Evolutionary conservation across 2,329 filamentous ascomycete species (phyloP), one percentile per base, ranked within the genome.

Genomic region (Stachybotrys chartarum): DNA sequence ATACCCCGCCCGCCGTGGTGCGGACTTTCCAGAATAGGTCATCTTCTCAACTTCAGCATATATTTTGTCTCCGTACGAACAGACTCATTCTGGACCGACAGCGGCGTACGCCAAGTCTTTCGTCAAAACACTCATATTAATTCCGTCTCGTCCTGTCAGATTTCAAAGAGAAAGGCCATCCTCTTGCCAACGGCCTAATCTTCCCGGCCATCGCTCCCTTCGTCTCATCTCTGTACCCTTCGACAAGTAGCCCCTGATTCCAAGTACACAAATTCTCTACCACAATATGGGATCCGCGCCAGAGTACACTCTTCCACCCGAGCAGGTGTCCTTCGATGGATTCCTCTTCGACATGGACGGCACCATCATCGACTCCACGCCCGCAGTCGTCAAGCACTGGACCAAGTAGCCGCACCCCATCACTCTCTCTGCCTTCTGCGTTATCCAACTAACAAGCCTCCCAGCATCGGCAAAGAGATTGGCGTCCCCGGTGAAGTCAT

Each of bases 401-500:
- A 75, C 86, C 55, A 77, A 77, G 85, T 87, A 70, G 78, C 42
- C 52, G 12, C 35, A 24, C 17, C 24, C 7, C 8, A 8, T n/a
- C 24, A 7, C 11, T 12, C 17, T 10, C 39, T 32, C 42, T 51
- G 54, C 46, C 44, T 14, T 35, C 49, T 51, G 51, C 58, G 55
- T 17, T 31, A 14, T 11, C n/a, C 35, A 42, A 42, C 35, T 42
- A 42, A 42, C 14, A 14, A 42, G 35, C 14, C 5, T 10, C 16
- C 31, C 64, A 90, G 87, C n/a, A 81, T 92, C 60, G 92, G 88
- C 52, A 79, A 82, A 10, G 90, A 96, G 68, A 87, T 97, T 64
- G 90, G 90, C 30, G 86, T 97, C 24, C 84, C 90, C 61, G 89
- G 90, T n/a, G 79, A 86, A 51, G 82, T 87, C 50, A 97, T 99